Percentiles rank a stretch among this genome's conserved stretches.
These are phyloP conservation scores for Xylaria sp. DNA, from an alignment of 2,329 filamentous ascomycete genomes.

Conservation along the genomic window DNA sequence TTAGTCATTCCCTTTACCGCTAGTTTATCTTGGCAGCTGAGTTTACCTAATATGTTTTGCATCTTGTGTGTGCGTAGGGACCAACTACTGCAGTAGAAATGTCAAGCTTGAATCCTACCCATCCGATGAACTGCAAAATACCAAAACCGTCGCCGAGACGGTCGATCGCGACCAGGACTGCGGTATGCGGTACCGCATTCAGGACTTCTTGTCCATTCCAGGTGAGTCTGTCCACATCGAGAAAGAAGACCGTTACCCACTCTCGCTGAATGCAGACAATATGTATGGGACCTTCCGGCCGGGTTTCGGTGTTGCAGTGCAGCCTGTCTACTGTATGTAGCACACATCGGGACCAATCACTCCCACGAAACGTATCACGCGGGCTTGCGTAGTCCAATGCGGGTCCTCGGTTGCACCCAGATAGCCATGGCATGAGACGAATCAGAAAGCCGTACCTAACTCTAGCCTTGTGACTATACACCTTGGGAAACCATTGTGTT, in stretches of 20 bases:
- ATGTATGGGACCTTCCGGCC: slow-evolving; percentile 10
- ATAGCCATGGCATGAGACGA: not conserved
- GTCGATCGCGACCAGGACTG: slow-evolving; percentile 7
- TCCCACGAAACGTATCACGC: not conserved
- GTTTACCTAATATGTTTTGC: not conserved
- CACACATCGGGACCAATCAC: slow-evolving; percentile 1
- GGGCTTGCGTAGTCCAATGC: not conserved
- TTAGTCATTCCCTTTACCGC: not conserved
- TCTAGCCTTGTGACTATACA: not conserved
- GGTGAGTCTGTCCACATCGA: slow-evolving; percentile 19
- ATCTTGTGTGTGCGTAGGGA: slow-evolving; percentile 6
- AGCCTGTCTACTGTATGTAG: slow-evolving; percentile 11
- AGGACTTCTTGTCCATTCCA: slow-evolving; percentile 11
- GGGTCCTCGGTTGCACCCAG: not conserved
- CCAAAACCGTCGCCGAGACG: slow-evolving; percentile 10
- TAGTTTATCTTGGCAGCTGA: slow-evolving; percentile 23
- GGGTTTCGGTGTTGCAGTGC: slow-evolving; percentile 12
- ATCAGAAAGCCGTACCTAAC: not conserved
- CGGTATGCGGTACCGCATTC: slow-evolving; percentile 7
- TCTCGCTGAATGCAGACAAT: slow-evolving; percentile 18
- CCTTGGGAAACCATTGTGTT: not conserved
- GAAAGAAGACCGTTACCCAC: slow-evolving; percentile 19
- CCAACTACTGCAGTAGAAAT: slow-evolving; percentile 18
- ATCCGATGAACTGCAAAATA: slow-evolving; percentile 6
- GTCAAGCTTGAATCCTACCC: slow-evolving; percentile 26